Conservation (phyloP, 176 grass and related monocot species). For the Eragrostis curvula region DNA sequence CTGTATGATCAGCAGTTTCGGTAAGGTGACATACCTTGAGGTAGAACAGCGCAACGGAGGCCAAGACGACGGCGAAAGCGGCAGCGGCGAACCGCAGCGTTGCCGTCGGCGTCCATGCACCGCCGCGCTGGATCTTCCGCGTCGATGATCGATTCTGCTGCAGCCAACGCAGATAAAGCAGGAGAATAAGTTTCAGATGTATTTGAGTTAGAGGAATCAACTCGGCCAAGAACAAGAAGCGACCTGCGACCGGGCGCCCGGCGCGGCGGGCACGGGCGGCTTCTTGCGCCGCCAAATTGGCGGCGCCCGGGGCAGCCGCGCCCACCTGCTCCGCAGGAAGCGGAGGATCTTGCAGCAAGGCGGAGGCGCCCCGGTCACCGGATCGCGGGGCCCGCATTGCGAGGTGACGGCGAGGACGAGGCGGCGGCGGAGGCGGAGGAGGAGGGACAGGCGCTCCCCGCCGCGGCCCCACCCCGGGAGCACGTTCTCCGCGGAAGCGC, state of each 20-base stretch:
- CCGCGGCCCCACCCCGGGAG: slow-evolving; percentile 63
- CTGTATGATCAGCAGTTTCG: neutral
- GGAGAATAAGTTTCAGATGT: neutral
- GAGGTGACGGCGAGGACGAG: slow-evolving; percentile 47
- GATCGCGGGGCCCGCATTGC: neutral
- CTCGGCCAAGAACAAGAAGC: neutral
- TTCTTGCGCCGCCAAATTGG: slow-evolving; percentile 37
- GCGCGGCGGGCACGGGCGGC: neutral
- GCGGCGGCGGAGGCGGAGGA: slow-evolving; percentile 67
- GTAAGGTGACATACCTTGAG: slow-evolving; percentile 1
- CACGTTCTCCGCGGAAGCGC: slow-evolving; percentile 56
- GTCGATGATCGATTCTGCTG: neutral
- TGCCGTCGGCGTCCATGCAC: neutral
- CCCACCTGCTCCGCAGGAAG: slow-evolving; percentile 30
- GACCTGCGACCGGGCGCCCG: slow-evolving; percentile 5
- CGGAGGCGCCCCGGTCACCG: neutral
- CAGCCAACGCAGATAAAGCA: neutral
- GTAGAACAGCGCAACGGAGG: neutral
- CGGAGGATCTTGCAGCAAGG: slow-evolving; percentile 5
- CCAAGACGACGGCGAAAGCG: neutral
- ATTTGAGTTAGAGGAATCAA: neutral
- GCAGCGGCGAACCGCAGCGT: neutral
- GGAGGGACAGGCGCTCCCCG: slow-evolving; percentile 63
- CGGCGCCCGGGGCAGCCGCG: neutral
- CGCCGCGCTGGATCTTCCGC: neutral